Percentiles rank a stretch among this genome's conserved stretches.
These are phyloP conservation scores for Hypholoma fasciculare DNA, from an alignment of 768 basidiomycete species.

Conservation along the genomic window DNA sequence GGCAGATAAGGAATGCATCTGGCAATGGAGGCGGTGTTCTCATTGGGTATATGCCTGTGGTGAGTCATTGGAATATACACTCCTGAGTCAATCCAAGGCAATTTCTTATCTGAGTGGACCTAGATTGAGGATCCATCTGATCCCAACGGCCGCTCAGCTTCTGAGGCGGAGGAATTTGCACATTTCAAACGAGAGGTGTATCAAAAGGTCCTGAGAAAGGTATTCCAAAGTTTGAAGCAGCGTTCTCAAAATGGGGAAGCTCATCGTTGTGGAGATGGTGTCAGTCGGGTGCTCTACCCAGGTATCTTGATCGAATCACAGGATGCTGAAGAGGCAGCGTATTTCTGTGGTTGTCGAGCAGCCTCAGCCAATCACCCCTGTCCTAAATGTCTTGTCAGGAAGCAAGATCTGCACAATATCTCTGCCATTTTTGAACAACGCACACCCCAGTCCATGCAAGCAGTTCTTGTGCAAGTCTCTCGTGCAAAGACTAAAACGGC, in stretches of 20 bases:
- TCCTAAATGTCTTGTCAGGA: slow-evolving; percentile 26
- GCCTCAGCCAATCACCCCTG: slow-evolving; percentile 27
- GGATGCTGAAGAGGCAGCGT: slow-evolving; percentile 29
- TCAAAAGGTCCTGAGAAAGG: slow-evolving; percentile 22
- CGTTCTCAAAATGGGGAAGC: slow-evolving; percentile 23
- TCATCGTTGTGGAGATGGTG: slow-evolving; percentile 19
- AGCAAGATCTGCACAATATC: slow-evolving; percentile 20
- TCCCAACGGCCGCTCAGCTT: slow-evolving; percentile 15
- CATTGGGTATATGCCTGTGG: slow-evolving; percentile 27
- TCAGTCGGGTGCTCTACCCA: slow-evolving; percentile 22
- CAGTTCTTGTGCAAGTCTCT: slow-evolving; percentile 12
- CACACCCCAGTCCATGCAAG: slow-evolving; percentile 19
- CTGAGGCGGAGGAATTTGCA: slow-evolving; percentile 21
- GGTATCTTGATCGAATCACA: slow-evolving; percentile 27
- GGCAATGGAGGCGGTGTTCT: slow-evolving; percentile 33
- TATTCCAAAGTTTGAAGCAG: slow-evolving; percentile 19
- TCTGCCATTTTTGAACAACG: slow-evolving; percentile 11
- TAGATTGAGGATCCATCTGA: slow-evolving; percentile 26
- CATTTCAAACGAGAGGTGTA: slow-evolving; percentile 28
- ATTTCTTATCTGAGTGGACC: too few relatives aligned
- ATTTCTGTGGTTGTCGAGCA: slow-evolving; percentile 22
- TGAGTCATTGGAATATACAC: too few relatives aligned
- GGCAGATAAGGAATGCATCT: slow-evolving; percentile 27
- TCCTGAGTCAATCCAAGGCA: too few relatives aligned
- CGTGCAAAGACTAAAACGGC: slow-evolving; percentile 7